Conservation (phyloP, 2,329 filamentous ascomycete genomes). For the Aspergillus japonicus region DNA sequence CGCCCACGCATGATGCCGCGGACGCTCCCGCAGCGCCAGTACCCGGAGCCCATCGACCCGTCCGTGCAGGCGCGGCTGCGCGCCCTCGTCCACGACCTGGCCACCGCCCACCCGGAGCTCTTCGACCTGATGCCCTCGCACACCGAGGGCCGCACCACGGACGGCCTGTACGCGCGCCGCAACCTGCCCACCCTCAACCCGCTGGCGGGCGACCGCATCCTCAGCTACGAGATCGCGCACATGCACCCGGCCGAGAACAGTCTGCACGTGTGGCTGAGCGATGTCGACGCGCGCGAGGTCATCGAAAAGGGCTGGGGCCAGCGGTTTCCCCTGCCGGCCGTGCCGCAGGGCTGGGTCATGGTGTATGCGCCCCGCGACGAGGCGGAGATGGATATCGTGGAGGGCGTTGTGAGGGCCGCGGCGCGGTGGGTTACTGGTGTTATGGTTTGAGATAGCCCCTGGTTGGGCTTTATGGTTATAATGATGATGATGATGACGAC, state of each 20-base stretch:
- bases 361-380: neutral
- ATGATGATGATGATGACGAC: no score
- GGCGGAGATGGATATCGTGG: conserved; percentile 1
- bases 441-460: neutral
- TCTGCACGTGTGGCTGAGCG: conserved; percentile 2
- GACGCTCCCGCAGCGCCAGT: neutral
- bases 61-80: neutral
- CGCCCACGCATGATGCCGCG: neutral
- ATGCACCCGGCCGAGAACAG: neutral
- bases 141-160: neutral
- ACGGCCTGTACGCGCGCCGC: neutral
- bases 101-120: neutral
- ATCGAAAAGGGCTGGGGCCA: neutral
- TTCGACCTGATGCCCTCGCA: neutral
- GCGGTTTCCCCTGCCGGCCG: neutral
- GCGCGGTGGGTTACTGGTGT: neutral
- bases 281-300: neutral
- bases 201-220: neutral
- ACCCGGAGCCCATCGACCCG: neutral
- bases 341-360: neutral
- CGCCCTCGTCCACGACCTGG: neutral
- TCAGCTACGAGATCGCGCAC: conserved; percentile 1
- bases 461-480: no score
- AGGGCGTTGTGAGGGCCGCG: neutral
- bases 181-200: neutral